phyloP scores from a whole-genome alignment of 768 basidiomycete genomes.

The Mrakia blollopis region DNA sequence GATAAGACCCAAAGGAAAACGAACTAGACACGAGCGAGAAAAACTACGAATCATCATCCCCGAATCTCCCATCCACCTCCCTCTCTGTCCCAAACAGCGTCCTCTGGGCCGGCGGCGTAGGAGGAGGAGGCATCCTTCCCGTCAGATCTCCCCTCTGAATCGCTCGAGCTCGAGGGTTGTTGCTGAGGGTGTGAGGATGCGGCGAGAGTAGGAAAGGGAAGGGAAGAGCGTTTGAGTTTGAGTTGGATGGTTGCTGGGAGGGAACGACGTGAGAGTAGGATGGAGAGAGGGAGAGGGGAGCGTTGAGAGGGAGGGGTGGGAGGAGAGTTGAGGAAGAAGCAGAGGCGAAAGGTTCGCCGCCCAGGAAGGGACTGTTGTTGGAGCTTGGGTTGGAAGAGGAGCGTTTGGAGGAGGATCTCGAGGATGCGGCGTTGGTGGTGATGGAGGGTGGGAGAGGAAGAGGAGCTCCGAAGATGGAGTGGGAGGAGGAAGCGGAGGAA shows the following conservation, averaged over 20 bases:
- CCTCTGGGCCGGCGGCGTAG: slow-evolving; percentile 14
- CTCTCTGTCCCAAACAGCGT: slow-evolving; percentile 16
- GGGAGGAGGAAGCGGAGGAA: not conserved
- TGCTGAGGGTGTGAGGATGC: not conserved
- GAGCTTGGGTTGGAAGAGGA: not conserved
- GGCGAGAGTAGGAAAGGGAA: not conserved
- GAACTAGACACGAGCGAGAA: no score
- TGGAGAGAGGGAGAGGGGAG: not conserved
- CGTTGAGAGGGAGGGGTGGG: slow-evolving; percentile 13
- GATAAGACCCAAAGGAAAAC: no score
- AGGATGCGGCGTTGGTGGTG: not conserved
- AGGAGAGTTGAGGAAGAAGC: not conserved
- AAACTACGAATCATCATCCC: slow-evolving; percentile 8
- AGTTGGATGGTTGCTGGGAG: not conserved
- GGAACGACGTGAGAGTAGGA: not conserved
- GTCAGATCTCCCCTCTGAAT: not conserved
- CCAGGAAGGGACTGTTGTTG: not conserved
- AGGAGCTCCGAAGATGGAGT: slow-evolving; percentile 11
- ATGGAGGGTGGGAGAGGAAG: slow-evolving; percentile 14
- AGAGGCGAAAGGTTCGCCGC: not conserved
- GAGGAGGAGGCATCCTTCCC: not conserved
- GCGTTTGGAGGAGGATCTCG: not conserved
- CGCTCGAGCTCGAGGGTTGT: not conserved
- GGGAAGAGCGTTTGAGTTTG: not conserved
- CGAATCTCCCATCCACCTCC: slow-evolving; percentile 18